A percentile compares a stretch with the other conserved stretches of the same genome.
These are phyloP conservation scores for Penicillium egyptiacum DNA, from an alignment of 495 filamentous ascomycete species.

Conservation along the genomic window DNA sequence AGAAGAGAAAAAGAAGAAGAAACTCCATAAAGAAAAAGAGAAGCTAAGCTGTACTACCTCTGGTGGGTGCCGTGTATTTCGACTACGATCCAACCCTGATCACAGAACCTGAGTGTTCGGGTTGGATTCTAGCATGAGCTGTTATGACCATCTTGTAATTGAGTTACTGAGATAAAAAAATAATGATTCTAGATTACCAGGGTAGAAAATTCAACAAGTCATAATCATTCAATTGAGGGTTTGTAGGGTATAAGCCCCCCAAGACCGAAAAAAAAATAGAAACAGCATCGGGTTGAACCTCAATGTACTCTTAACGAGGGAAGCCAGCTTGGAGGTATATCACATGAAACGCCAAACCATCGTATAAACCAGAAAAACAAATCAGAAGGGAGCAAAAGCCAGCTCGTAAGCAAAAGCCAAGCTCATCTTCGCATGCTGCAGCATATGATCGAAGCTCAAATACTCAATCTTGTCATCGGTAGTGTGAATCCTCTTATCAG, in stretches of 20 bases:
- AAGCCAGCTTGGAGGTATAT: constrained; percentile 20
- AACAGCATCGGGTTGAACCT: constrained; percentile 1
- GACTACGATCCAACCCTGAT: not conserved
- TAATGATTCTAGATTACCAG: not conserved
- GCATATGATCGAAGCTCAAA: constrained; percentile 94
- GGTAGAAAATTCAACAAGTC: not conserved
- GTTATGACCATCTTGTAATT: not conserved
- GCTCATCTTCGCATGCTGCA: constrained; percentile 92
- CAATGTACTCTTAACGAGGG: constrained; percentile 7
- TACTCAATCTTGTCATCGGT: constrained; percentile 86
- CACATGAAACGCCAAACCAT: constrained; percentile 19
- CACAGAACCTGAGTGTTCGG: not conserved
- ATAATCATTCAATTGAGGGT: not conserved
- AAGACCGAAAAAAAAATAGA: not conserved
- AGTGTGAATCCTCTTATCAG: constrained; percentile 85
- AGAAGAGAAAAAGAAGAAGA: not conserved
- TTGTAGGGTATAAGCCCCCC: constrained; percentile 9
- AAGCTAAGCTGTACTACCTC: not conserved
- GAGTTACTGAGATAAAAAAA: not conserved
- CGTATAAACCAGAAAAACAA: constrained; percentile 6
- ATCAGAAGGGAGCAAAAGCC: constrained; percentile 49
- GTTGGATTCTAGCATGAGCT: not conserved
- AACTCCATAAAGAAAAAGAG: not conserved
- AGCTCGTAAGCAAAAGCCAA: constrained; percentile 88
- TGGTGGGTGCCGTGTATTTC: not conserved